Conservation (phyloP, 2,329 filamentous ascomycete species). For the Pseudogymnoascus sp. region DNA sequence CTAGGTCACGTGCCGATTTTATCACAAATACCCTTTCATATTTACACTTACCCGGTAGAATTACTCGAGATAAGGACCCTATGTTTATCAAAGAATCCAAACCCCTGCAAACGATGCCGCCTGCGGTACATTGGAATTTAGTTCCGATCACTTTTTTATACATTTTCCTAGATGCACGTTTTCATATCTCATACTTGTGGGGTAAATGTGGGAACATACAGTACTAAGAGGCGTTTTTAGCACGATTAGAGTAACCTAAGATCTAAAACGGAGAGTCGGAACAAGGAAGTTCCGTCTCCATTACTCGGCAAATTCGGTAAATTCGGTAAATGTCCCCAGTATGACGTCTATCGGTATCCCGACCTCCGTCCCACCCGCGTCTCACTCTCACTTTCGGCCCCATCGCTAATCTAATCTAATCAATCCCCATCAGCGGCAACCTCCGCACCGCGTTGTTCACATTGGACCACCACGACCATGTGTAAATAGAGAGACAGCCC, state of each 20-base stretch:
- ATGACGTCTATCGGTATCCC: neutral
- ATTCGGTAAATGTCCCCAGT: neutral
- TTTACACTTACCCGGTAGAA: too few species aligned
- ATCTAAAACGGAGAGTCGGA: too few species aligned
- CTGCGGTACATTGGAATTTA: too few species aligned
- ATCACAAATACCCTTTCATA: too few species aligned
- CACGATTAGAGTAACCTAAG: too few species aligned
- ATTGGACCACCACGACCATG: conserved; percentile 17
- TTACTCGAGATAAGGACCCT: too few species aligned
- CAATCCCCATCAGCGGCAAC: neutral
- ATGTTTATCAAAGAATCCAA: neutral
- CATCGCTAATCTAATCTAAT: conserved; percentile 3
- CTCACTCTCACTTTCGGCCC: neutral
- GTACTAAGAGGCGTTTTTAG: too few species aligned
- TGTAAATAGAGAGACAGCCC: conserved; percentile 13
- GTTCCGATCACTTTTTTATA: neutral
- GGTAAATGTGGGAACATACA: neutral
- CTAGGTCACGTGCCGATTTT: too few species aligned
- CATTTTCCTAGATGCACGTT: neutral
- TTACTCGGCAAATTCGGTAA: too few species aligned
- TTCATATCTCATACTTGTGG: neutral
- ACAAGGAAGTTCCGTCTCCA: too few species aligned
- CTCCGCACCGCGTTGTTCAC: conserved; percentile 5
- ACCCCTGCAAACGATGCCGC: neutral
- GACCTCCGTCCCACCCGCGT: too few species aligned